A percentile compares a stretch with the other conserved stretches of the same genome.
Conservation (phyloP, 1,284 basidiomycete species). For the Wolfiporia cocos region DNA sequence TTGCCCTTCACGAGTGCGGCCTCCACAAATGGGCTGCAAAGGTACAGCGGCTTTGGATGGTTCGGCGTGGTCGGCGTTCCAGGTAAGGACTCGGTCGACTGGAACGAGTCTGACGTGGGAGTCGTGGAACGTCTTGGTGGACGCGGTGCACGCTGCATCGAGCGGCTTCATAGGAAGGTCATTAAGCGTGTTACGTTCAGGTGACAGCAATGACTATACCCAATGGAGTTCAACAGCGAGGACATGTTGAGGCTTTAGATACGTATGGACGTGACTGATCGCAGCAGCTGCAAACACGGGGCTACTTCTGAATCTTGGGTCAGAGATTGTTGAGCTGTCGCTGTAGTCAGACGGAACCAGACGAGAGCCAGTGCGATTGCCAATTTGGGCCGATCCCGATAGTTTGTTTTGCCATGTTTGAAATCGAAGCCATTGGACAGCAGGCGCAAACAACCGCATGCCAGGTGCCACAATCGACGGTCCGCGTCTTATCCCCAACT, state of each 20-base stretch:
- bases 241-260: constrained; percentile 27
- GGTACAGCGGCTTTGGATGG: constrained; percentile 70
- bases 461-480: too few species aligned
- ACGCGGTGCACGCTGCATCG: constrained; percentile 63
- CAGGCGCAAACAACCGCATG: constrained; percentile 22
- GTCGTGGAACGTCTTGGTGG: constrained; percentile 63
- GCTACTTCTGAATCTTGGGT: too few species aligned
- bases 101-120: constrained; percentile 58
- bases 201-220: constrained; percentile 35
- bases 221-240: constrained; percentile 77
- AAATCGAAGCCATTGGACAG: constrained; percentile 22
- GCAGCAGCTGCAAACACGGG: too few species aligned
- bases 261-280: too few species aligned
- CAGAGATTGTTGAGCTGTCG: too few species aligned
- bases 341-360: too few species aligned
- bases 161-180: constrained; percentile 44
- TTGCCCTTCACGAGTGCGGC: constrained; percentile 97
- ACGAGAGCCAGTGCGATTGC: too few species aligned
- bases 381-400: constrained; percentile 2
- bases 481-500: too few species aligned
- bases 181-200: too few species aligned
- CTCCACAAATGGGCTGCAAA: constrained; percentile 95
- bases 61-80: constrained; percentile 37
- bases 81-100: constrained; percentile 36
- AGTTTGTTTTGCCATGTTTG: constrained; percentile 21